A percentile compares a stretch with the other conserved stretches of the same genome.
These are phyloP conservation scores for Candida corydali DNA, from an alignment of 805 yeast genomes.

Conservation along the genomic window DNA sequence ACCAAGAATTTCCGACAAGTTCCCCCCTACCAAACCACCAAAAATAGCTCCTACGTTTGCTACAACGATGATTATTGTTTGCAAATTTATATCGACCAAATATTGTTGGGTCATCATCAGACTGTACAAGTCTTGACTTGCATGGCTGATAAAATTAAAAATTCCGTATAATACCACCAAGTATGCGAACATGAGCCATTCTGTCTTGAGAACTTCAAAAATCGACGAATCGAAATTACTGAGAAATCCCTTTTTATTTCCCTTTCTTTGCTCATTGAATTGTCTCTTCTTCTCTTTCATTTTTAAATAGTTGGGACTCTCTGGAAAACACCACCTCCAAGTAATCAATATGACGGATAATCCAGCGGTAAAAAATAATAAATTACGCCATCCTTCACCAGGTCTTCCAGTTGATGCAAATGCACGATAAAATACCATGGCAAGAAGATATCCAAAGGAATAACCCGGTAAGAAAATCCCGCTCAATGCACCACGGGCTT, in stretches of 20 bases:
- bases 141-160: constrained; percentile 40
- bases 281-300: constrained; percentile 10
- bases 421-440: constrained; percentile 62
- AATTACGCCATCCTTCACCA: constrained; percentile 55
- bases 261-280: constrained; percentile 15
- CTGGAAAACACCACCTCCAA: constrained; percentile 31
- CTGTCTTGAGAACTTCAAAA: constrained; percentile 25
- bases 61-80: constrained; percentile 38
- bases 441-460: constrained; percentile 63
- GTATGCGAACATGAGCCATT: constrained; percentile 62
- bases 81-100: constrained; percentile 25
- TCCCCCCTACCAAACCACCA: constrained; percentile 45
- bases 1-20: constrained; percentile 32
- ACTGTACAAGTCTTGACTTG: constrained; percentile 41
- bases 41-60: constrained; percentile 39
- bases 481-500: constrained; percentile 54
- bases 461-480: constrained; percentile 81
- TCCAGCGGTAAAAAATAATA: constrained; percentile 71
- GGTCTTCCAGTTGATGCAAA: constrained; percentile 45
- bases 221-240: constrained; percentile 6
- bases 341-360: constrained; percentile 32
- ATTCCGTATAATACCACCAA: constrained; percentile 46
- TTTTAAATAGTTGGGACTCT: constrained; percentile 45
- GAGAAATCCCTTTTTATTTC: constrained; percentile 17
- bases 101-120: constrained; percentile 33